Conservation (phyloP, 2,329 filamentous ascomycete species). For the Colletotrichum sp. region DNA sequence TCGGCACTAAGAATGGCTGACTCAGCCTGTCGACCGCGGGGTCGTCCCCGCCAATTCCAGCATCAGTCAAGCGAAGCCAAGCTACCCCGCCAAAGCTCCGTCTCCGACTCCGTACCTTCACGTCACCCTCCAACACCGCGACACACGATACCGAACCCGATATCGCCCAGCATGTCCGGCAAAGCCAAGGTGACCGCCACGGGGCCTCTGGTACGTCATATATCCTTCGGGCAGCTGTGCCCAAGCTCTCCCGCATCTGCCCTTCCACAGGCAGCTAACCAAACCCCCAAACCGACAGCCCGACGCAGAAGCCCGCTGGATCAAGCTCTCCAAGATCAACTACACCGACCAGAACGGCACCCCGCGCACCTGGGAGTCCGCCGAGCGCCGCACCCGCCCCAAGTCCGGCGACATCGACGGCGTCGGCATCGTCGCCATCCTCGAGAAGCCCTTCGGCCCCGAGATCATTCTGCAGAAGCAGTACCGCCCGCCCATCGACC, state of each 20-base stretch:
- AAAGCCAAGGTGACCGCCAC: slow-evolving; percentile 44
- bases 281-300: slow-evolving; percentile 35
- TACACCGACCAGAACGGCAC: slow-evolving; percentile 69
- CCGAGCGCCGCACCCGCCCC: slow-evolving; percentile 73
- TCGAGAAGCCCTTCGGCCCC: slow-evolving; percentile 58
- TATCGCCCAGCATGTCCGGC: not conserved
- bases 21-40: not conserved
- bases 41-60: not conserved
- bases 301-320: slow-evolving; percentile 62
- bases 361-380: slow-evolving; percentile 72
- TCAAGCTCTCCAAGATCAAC: slow-evolving; percentile 64
- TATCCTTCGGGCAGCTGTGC: not conserved
- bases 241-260: not conserved
- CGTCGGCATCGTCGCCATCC: slow-evolving; percentile 74
- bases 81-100: not conserved
- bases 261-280: not conserved
- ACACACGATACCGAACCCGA: not conserved
- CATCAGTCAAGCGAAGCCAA: not conserved
- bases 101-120: not conserved
- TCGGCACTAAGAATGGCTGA: not conserved
- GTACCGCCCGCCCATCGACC: slow-evolving; percentile 66
- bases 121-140: not conserved
- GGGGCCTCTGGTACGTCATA: slow-evolving; percentile 47
- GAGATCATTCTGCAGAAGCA: slow-evolving; percentile 71
- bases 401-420: slow-evolving; percentile 68